Base-by-base conservation (phyloP, 129 eudicot species). In the Artemisia annua region DNA sequence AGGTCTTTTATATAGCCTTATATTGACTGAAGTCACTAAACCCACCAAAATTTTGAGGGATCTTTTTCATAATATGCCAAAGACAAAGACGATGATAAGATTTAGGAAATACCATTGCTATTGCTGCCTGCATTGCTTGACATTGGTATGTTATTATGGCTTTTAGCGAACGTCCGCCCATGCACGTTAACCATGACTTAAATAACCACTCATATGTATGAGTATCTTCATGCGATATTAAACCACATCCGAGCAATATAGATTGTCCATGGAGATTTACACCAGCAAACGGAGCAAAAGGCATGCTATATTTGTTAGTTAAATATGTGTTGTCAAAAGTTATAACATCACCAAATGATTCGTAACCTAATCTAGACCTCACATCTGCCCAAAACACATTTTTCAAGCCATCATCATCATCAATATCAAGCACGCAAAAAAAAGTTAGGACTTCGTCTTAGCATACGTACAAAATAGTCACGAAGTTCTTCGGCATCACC, bases 181-280 rank as follows among this genome's bases (percentile, higher is more conserved):
- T 87, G 65, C 95, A 28, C 3, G 30, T 28, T 28, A 28, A 28
- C 30, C 30, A 28, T 28, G 30, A 28, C 30, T 28, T 28, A 89
- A 89, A 80, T 70, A 82, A 89, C 98, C 98, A 92, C n/a, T 86
- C 82, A 80, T 76, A 85, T 7, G 96, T 83, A 11, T 88, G 65
- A 11, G 59, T 72, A 67, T 76, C 83, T 64, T 89, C 96, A 78
- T 92, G 95, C 50, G 91, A 87, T 1, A 92, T 69, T 57, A 92
- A 35, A 75, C 91, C 98, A 66, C 98, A 89, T 50, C 96, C 98
- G 30, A 92, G 96, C 62, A 89, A 76, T 85, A 89, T 80, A 75
- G 87, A 89, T 78, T 92, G 98, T 72, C 85, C 89, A 78, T 92
- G 98, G 22, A 89, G 98, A 76, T 89, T 92, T 20, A 89, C 98